phyloP scores from a whole-genome alignment of 495 filamentous ascomycete genomes.

The Penicillium pancosmium region DNA sequence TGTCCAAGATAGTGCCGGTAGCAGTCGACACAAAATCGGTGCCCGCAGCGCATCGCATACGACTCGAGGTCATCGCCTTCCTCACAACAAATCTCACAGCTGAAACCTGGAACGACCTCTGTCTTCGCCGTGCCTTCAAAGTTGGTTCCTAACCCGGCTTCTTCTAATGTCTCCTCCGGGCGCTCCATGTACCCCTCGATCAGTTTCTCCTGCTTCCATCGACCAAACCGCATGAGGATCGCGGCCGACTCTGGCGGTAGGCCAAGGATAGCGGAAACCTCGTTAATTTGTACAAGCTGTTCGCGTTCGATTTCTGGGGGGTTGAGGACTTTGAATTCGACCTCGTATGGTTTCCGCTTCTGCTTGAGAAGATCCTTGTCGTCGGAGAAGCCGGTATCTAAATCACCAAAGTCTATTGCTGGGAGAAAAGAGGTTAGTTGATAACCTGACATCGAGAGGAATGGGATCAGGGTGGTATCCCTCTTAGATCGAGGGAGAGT shows the following conservation, averaged over 20 bases:
- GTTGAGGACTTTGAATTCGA: slow-evolving; percentile 78
- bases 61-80: slow-evolving; percentile 78
- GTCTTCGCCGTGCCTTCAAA: slow-evolving; percentile 65
- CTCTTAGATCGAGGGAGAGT: no score
- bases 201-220: slow-evolving; percentile 94
- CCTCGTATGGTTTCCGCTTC: slow-evolving; percentile 75
- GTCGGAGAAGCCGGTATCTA: slow-evolving; percentile 74
- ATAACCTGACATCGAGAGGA: background rate
- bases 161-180: slow-evolving; percentile 75
- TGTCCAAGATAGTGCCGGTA: slow-evolving; percentile 87
- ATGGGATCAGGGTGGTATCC: background rate
- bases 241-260: slow-evolving; percentile 84
- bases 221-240: slow-evolving; percentile 81
- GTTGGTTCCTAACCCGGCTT: slow-evolving; percentile 75
- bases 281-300: slow-evolving; percentile 81
- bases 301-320: slow-evolving; percentile 79
- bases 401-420: slow-evolving; percentile 68
- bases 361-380: slow-evolving; percentile 74
- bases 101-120: slow-evolving; percentile 72
- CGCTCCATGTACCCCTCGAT: slow-evolving; percentile 95
- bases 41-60: slow-evolving; percentile 93
- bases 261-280: slow-evolving; percentile 85
- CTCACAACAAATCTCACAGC: slow-evolving; percentile 96
- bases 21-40: slow-evolving; percentile 93
- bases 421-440: background rate